A percentile compares a stretch with the other conserved stretches of the same genome.
phyloP scores from a whole-genome alignment of 257 asterid species.

The Nicotiana tomentosiformis region DNA sequence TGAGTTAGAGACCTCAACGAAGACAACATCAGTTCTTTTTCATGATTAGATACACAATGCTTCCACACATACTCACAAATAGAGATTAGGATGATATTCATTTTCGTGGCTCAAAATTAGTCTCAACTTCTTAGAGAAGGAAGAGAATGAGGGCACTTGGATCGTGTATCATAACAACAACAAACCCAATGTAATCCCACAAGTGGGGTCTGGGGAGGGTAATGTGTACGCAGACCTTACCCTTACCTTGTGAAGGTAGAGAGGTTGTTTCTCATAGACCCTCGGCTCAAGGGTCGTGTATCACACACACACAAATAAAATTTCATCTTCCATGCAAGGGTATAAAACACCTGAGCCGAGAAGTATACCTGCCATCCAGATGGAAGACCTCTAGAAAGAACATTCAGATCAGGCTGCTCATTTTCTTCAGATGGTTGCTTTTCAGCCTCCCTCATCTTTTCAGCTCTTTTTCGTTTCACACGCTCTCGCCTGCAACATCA shows the following conservation, averaged over 20 bases:
- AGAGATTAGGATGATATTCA: not conserved
- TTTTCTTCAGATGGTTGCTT: conserved; percentile 35
- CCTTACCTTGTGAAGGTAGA: too few species aligned
- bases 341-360: not conserved
- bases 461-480: conserved; percentile 78
- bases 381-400: conserved; percentile 73
- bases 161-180: not conserved
- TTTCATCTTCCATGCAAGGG: not conserved
- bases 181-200: too few species aligned
- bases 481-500: conserved; percentile 79
- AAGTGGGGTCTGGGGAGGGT: too few species aligned
- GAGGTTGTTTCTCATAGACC: too few species aligned
- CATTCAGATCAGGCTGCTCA: conserved; percentile 50
- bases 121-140: not conserved
- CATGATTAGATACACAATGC: not conserved
- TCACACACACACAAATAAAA: not conserved
- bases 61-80: not conserved
- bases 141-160: not conserved
- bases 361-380: conserved; percentile 82
- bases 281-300: not conserved
- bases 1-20: not conserved
- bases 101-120: not conserved
- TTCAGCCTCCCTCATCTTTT: conserved; percentile 43
- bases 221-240: too few species aligned
- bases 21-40: not conserved